phyloP scores from a whole-genome alignment of 371 early-diverging fungal species.

The Actinomortierella wolfii region DNA sequence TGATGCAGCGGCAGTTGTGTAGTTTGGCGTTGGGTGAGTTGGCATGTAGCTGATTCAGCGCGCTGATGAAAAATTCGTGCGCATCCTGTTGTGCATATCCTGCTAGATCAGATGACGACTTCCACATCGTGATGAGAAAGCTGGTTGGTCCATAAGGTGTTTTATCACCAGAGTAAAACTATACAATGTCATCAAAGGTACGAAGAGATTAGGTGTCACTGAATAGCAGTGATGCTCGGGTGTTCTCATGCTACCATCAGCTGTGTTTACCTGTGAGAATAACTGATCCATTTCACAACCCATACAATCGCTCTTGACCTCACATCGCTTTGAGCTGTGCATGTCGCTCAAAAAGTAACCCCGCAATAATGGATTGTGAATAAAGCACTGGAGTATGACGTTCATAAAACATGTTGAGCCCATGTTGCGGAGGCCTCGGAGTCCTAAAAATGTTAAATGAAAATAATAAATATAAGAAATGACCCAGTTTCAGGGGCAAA shows the following conservation, averaged over 20 bases:
- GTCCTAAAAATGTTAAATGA: conserved; percentile 49
- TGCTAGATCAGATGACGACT: conserved; percentile 82
- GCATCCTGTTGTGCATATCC: conserved; percentile 96
- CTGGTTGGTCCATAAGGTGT: conserved; percentile 83
- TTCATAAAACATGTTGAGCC: conserved; percentile 97
- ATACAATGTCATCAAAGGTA: neutral
- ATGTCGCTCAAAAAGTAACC: conserved; percentile 87
- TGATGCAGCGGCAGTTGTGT: conserved; percentile 78
- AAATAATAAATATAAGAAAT: too few relatives aligned
- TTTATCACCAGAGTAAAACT: conserved; percentile 75
- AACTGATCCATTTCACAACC: conserved; percentile 91
- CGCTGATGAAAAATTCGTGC: conserved; percentile 94
- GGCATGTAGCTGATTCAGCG: conserved; percentile 86
- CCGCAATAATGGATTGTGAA: conserved; percentile 89
- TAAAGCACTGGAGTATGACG: conserved; percentile 88
- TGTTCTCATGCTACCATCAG: too few relatives aligned
- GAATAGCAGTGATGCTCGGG: too few relatives aligned
- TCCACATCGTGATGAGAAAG: conserved; percentile 91
- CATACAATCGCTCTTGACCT: conserved; percentile 72
- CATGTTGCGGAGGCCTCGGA: conserved; percentile 91
- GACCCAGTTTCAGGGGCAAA: neutral
- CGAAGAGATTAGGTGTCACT: neutral
- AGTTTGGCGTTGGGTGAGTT: conserved; percentile 48
- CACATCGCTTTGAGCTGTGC: conserved; percentile 75
- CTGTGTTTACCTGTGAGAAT: conserved; percentile 66